Percentiles rank a stretch among this genome's conserved stretches.
These are phyloP conservation scores for Torrubiella hemipterigena DNA, from an alignment of 2,329 filamentous ascomycete species.

Conservation along the genomic window DNA sequence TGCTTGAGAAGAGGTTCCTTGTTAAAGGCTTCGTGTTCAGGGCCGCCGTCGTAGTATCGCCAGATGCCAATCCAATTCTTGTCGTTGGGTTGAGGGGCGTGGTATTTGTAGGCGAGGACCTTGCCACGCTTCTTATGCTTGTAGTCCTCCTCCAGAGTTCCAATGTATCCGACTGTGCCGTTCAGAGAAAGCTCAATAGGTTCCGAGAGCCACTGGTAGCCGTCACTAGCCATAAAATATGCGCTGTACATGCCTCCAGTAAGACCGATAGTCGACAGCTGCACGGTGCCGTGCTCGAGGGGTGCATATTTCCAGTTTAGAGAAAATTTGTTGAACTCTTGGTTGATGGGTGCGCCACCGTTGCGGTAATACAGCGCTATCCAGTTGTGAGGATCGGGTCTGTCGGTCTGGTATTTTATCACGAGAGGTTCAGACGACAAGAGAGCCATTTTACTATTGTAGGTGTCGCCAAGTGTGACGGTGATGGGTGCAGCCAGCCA, in stretches of 20 bases:
- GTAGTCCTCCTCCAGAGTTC: background rate
- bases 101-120: conserved; percentile 21
- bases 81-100: conserved; percentile 13
- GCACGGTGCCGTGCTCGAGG: background rate
- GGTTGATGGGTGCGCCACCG: conserved; percentile 4
- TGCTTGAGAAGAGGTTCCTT: conserved; percentile 19
- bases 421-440: conserved; percentile 2
- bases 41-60: conserved; percentile 18
- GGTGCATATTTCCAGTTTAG: conserved; percentile 4
- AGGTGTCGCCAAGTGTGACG: conserved; percentile 10
- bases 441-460: background rate
- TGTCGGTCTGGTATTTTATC: conserved; percentile 3
- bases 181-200: background rate
- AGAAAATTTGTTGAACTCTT: background rate
- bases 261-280: conserved; percentile 2
- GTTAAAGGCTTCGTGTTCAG: conserved; percentile 17
- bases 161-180: background rate
- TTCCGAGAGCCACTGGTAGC: conserved; percentile 2
- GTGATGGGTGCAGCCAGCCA: conserved; percentile 7
- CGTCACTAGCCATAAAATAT: conserved; percentile 3
- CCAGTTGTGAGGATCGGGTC: conserved; percentile 5
- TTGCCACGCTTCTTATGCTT: background rate
- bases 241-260: conserved; percentile 5
- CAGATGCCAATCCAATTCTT: conserved; percentile 28
- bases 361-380: conserved; percentile 5